Evolutionary conservation across 352 stramenopile genomes (phyloP).

Genomic region (Phytophthora tentaculata): DNA sequence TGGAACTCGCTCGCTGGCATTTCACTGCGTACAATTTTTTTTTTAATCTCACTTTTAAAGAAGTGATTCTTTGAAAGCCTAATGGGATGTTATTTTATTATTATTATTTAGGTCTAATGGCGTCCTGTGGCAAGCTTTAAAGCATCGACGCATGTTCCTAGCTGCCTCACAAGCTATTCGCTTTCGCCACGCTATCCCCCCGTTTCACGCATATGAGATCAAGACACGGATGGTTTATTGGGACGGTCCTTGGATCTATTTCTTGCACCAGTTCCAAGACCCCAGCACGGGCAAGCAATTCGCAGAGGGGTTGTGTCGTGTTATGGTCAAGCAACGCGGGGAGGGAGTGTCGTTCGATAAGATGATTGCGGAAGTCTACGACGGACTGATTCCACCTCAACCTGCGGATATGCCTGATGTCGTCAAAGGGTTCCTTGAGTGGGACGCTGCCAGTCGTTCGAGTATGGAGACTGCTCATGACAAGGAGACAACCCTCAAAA

Average conservation of each 20-base stretch:
- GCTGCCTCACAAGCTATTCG: constrained; percentile 64
- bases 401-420: constrained; percentile 40
- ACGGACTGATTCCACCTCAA: constrained; percentile 24
- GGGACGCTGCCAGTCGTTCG: constrained; percentile 40
- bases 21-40: constrained; percentile 59
- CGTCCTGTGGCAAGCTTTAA: constrained; percentile 62
- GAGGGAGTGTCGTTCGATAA: constrained; percentile 33
- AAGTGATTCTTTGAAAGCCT: background rate
- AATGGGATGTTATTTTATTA: background rate
- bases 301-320: constrained; percentile 53
- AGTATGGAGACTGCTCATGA: constrained; percentile 44
- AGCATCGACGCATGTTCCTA: constrained; percentile 69
- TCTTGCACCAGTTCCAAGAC: constrained; percentile 69
- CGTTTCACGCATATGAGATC: constrained; percentile 65
- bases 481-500: constrained; percentile 8
- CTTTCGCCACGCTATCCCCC: constrained; percentile 55
- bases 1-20: constrained; percentile 90
- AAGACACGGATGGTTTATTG: constrained; percentile 54
- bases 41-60: too few relatives aligned
- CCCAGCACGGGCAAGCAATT: constrained; percentile 54
- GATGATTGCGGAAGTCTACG: constrained; percentile 39
- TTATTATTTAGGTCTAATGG: constrained; percentile 36
- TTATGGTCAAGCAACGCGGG: constrained; percentile 36
- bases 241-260: constrained; percentile 65
- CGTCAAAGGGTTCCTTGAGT: constrained; percentile 49